Conservation (phyloP, 108 stramenopile species). For the Cyclotella distinguenda region DNA sequence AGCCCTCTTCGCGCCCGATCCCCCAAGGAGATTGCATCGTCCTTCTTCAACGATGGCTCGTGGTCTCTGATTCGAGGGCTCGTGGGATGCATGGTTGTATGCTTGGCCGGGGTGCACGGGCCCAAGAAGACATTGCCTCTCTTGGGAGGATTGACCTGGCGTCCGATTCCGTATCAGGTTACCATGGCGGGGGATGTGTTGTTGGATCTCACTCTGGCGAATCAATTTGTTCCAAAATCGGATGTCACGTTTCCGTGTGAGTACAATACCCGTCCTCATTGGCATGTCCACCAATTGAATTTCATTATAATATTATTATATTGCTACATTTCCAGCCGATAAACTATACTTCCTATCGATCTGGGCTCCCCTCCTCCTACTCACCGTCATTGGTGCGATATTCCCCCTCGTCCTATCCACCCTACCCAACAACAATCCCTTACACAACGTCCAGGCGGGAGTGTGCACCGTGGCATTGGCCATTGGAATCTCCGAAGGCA, state of each 20-base stretch:
- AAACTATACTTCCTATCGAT: slow-evolving; percentile 34
- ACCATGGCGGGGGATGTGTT: slow-evolving; percentile 42
- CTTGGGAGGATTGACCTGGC: slow-evolving; percentile 24
- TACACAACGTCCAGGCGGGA: slow-evolving; percentile 46
- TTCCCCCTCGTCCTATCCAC: slow-evolving; percentile 28
- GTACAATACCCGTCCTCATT: too few relatives aligned
- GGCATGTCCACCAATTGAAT: too few relatives aligned
- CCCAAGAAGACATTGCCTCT: slow-evolving; percentile 26
- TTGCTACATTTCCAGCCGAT: slow-evolving; percentile 1
- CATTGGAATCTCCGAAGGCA: slow-evolving; percentile 64
- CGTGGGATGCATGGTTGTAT: background rate
- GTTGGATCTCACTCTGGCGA: slow-evolving; percentile 34
- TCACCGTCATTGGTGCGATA: slow-evolving; percentile 19
- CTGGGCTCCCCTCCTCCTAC: slow-evolving; percentile 21
- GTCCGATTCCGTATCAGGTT: slow-evolving; percentile 37
- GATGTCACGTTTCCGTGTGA: slow-evolving; percentile 35
- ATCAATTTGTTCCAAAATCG: slow-evolving; percentile 36
- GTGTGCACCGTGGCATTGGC: slow-evolving; percentile 54
- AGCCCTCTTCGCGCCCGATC: slow-evolving; percentile 15
- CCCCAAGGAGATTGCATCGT: slow-evolving; percentile 24
- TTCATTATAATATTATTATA: too few relatives aligned
- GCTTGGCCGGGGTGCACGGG: slow-evolving; percentile 24
- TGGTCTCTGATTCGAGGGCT: slow-evolving; percentile 6
- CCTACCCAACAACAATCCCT: slow-evolving; percentile 21
- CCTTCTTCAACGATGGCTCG: slow-evolving; percentile 22